Conservation (phyloP, 352 stramenopile species). For the Globisporangium barbulae region DNA sequence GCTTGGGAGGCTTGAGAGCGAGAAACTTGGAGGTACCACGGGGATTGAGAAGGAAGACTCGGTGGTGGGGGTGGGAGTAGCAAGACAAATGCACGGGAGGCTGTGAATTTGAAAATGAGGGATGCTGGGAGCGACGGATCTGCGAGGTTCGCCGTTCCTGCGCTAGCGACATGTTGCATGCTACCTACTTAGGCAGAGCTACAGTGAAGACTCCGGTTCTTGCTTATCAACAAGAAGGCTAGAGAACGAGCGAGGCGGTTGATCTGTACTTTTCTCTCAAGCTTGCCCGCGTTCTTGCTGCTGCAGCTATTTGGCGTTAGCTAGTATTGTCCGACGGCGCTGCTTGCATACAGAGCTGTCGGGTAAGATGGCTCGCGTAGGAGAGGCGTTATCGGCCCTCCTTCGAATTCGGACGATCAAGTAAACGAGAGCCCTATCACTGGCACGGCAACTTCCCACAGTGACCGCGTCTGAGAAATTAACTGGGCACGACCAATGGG, state of each 20-base stretch:
- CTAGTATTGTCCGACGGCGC: too few species aligned
- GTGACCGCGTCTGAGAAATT: not conserved
- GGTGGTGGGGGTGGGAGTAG: not conserved
- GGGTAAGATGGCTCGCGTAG: not conserved
- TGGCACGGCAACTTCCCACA: not conserved
- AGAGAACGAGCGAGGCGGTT: not conserved
- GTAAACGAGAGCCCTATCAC: not conserved
- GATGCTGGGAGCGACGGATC: not conserved
- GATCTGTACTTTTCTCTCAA: not conserved
- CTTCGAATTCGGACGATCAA: not conserved
- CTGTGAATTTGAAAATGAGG: slow-evolving; percentile 9
- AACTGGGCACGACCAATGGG: not conserved
- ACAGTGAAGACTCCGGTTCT: not conserved
- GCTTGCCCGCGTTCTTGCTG: too few species aligned
- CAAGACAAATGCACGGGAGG: not conserved
- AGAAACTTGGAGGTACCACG: not conserved
- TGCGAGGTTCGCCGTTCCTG: not conserved
- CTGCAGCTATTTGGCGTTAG: too few species aligned
- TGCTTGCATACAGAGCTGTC: not conserved
- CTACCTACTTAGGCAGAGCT: not conserved
- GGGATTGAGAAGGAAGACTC: not conserved
- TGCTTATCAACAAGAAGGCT: too few species aligned
- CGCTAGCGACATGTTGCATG: not conserved
- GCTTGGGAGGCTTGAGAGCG: not conserved
- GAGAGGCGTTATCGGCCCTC: not conserved